A percentile compares a stretch with the other conserved stretches of the same genome.
phyloP scores from a whole-genome alignment of 345 rosid species.

The Lepidium africanum region DNA sequence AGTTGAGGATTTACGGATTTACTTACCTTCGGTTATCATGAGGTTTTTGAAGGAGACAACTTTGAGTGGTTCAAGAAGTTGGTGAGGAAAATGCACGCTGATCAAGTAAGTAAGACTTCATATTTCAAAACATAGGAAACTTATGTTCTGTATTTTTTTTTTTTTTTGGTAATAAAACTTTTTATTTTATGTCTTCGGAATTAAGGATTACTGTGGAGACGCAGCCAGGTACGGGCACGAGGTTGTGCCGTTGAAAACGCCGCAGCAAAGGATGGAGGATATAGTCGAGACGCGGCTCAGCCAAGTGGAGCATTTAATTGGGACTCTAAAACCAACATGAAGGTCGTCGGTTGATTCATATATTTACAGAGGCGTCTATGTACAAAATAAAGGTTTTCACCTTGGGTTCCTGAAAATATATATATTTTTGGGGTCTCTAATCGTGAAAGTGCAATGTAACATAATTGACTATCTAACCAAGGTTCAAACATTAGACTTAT shows the following conservation, averaged over 20 bases:
- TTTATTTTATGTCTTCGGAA: not conserved
- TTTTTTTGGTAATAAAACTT: too few relatives aligned
- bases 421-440: too few relatives aligned
- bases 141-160: not conserved
- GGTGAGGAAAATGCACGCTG: slow-evolving; percentile 79
- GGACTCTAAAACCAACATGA: slow-evolving; percentile 61
- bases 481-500: too few relatives aligned
- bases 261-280: slow-evolving; percentile 37
- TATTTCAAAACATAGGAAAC: not conserved
- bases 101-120: slow-evolving; percentile 59
- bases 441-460: too few relatives aligned
- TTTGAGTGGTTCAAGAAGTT: slow-evolving; percentile 58
- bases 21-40: slow-evolving; percentile 63
- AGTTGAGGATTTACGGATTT: slow-evolving; percentile 56
- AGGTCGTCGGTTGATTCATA: slow-evolving; percentile 30
- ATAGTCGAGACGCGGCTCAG: slow-evolving; percentile 55
- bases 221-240: slow-evolving; percentile 45
- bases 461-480: too few relatives aligned
- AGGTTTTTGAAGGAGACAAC: slow-evolving; percentile 36
- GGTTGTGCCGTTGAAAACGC: slow-evolving; percentile 40
- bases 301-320: slow-evolving; percentile 56
- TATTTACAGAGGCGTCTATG: too few relatives aligned
- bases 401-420: too few relatives aligned
- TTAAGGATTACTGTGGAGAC: slow-evolving; percentile 36
- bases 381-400: too few relatives aligned